phyloP scores from a whole-genome alignment of 305 asterid genomes.

The Fraxinus velutina region DNA sequence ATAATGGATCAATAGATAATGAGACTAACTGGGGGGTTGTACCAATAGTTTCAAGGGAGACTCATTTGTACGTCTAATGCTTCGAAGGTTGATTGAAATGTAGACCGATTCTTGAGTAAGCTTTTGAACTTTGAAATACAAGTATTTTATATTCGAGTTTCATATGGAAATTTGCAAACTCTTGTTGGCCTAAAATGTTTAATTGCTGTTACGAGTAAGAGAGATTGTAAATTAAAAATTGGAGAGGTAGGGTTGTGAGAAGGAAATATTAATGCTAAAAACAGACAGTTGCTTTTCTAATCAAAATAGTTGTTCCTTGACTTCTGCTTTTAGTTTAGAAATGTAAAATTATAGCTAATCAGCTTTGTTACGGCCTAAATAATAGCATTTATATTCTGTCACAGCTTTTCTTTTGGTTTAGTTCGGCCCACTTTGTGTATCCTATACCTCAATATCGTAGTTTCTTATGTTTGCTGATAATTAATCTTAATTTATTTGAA shows the following conservation, averaged over 20 bases:
- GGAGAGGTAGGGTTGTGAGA: neutral
- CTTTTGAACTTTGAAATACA: neutral
- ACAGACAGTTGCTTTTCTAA: neutral
- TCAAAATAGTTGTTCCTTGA: conserved; percentile 3
- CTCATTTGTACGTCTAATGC: neutral
- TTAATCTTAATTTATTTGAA: conserved; percentile 24
- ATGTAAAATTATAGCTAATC: neutral
- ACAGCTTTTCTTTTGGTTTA: conserved; percentile 2
- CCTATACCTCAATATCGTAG: neutral
- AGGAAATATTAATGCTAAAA: neutral
- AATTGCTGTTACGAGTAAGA: neutral
- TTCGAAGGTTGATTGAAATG: neutral
- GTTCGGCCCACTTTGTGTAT: neutral
- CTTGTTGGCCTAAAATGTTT: neutral
- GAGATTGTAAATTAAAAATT: neutral
- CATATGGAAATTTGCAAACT: neutral
- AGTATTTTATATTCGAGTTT: neutral
- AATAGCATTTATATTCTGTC: neutral
- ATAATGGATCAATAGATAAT: neutral
- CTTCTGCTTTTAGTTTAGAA: neutral
- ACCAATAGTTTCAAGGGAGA: neutral
- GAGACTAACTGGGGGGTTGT: neutral
- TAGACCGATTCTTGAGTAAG: neutral
- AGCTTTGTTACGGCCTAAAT: neutral
- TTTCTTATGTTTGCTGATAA: conserved; percentile 5